phyloP scores from a whole-genome alignment of 129 eudicot genomes.

The Silybum marianum region DNA sequence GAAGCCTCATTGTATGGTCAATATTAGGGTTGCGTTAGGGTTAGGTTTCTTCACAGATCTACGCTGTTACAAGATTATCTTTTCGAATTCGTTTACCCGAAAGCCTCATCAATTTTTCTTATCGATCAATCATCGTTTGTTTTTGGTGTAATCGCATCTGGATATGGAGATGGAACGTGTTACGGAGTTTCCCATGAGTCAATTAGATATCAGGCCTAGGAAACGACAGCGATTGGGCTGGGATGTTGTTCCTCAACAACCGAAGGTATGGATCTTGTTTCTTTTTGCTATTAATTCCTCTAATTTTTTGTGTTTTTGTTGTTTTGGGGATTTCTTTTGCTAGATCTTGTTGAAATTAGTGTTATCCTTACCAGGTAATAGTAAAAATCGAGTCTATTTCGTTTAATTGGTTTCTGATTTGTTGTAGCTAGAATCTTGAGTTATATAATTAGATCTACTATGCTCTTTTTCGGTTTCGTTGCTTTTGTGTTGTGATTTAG shows the following conservation, averaged over 20 bases:
- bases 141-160: not conserved
- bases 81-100: not conserved
- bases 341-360: slow-evolving; percentile 38
- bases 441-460: not conserved
- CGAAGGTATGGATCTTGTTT: slow-evolving; percentile 52
- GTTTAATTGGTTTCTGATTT: not conserved
- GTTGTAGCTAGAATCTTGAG: not conserved
- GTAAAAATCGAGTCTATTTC: not conserved
- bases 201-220: slow-evolving; percentile 74
- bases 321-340: slow-evolving; percentile 12
- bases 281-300: not conserved
- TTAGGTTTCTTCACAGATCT: slow-evolving; percentile 28
- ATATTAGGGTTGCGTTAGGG: slow-evolving; percentile 49
- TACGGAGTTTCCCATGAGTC: slow-evolving; percentile 72
- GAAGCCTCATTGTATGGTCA: slow-evolving; percentile 39
- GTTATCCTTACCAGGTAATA: slow-evolving; percentile 31
- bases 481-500: not conserved
- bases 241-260: slow-evolving; percentile 75
- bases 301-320: not conserved
- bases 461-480: not conserved
- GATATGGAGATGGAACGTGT: slow-evolving; percentile 92
- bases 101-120: not conserved
- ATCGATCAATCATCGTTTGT: not conserved
- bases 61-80: not conserved
- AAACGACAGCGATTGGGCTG: slow-evolving; percentile 87